Conservation (phyloP, 2,329 filamentous ascomycete genomes). For the Aureobasidium sp. region DNA sequence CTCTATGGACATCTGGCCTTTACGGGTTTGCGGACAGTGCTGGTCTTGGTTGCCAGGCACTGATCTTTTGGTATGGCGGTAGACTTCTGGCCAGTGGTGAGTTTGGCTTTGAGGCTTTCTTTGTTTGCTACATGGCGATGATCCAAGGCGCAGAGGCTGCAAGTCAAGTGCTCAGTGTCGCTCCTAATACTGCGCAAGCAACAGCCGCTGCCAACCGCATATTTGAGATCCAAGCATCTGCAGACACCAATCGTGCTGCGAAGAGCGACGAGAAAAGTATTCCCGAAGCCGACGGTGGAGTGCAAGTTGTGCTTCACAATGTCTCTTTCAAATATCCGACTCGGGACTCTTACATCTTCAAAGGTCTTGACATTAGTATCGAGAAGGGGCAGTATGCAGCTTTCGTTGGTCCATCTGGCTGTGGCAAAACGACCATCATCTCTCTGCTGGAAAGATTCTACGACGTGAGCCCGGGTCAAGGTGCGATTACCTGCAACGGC, state of each 20-base stretch:
- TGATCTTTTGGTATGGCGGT: constrained; percentile 33
- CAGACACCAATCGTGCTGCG: not conserved
- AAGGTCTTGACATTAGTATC: constrained; percentile 28
- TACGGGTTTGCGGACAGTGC: constrained; percentile 60
- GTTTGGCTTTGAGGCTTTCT: constrained; percentile 40
- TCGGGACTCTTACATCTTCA: constrained; percentile 48
- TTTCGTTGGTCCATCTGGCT: constrained; percentile 36
- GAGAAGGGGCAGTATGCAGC: constrained; percentile 35
- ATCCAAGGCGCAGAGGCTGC: constrained; percentile 31
- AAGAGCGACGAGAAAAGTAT: not conserved
- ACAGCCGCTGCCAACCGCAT: constrained; percentile 14
- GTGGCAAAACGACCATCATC: constrained; percentile 36
- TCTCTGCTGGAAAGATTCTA: constrained; percentile 46
- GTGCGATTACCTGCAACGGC: constrained; percentile 52
- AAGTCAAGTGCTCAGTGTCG: constrained; percentile 55
- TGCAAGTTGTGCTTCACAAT: constrained; percentile 32
- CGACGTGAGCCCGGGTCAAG: constrained; percentile 47
- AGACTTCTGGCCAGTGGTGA: constrained; percentile 28
- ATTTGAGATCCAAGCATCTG: not conserved
- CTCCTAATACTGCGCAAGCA: constrained; percentile 11
- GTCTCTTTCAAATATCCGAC: constrained; percentile 38
- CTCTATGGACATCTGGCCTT: constrained; percentile 51
- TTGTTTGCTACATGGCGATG: constrained; percentile 30
- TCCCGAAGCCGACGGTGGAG: constrained; percentile 22
- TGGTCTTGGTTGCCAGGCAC: constrained; percentile 41